Percentiles rank a stretch among this genome's conserved stretches.
These are phyloP conservation scores for Venustampulla echinocandica DNA, from an alignment of 495 filamentous ascomycete species.

Conservation along the genomic window DNA sequence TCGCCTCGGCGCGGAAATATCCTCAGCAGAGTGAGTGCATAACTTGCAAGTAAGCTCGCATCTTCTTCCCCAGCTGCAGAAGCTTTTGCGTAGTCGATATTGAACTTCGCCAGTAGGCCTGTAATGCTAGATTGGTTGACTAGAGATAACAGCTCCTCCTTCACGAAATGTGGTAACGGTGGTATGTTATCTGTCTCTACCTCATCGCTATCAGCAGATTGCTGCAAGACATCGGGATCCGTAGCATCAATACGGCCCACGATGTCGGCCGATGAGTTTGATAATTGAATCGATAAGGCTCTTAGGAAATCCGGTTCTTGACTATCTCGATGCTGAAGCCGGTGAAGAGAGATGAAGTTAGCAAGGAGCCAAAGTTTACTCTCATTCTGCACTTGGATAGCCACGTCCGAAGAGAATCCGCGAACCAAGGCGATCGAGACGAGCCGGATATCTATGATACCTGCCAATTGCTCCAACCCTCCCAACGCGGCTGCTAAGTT, in stretches of 20 bases:
- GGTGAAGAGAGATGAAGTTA: constrained; percentile 71
- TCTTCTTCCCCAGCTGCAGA: constrained; percentile 40
- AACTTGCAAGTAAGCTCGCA: constrained; percentile 71
- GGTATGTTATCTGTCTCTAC: constrained; percentile 4
- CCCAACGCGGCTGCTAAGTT: constrained; percentile 12
- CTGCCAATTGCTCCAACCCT: constrained; percentile 11
- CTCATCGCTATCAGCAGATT: constrained; percentile 13
- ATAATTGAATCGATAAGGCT: constrained; percentile 55
- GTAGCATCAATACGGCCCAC: constrained; percentile 41
- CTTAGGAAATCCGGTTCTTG: constrained; percentile 53
- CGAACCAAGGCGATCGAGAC: constrained; percentile 18
- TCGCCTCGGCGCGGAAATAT: constrained; percentile 78
- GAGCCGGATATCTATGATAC: constrained; percentile 11
- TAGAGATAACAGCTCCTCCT: constrained; percentile 51
- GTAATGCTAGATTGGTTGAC: constrained; percentile 58
- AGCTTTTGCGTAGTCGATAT: constrained; percentile 21
- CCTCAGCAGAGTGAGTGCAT: constrained; percentile 74
- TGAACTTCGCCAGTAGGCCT: constrained; percentile 42
- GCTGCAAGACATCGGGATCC: constrained; percentile 20
- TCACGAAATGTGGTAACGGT: constrained; percentile 48
- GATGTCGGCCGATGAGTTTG: constrained; percentile 52
- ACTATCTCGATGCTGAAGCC: constrained; percentile 30
- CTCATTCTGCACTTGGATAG: constrained; percentile 16
- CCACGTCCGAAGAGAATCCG: constrained; percentile 10
- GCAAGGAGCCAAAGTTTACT: constrained; percentile 65